Evolutionary conservation across 2,329 filamentous ascomycete species (phyloP).

Genomic region (Penicillium sp.): DNA sequence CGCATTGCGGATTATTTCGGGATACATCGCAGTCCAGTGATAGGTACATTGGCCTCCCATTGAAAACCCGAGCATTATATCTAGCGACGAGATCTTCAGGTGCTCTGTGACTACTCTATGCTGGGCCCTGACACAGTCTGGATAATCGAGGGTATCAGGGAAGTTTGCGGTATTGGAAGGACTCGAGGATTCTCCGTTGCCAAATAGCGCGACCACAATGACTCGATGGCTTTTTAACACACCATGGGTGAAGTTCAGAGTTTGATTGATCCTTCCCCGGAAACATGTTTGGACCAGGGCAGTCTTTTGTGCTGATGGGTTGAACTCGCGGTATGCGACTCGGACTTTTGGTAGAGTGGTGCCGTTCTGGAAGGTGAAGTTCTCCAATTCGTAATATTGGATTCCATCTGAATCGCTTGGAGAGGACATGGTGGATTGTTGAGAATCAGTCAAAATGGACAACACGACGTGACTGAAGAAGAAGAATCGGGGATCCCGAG

Average conservation of each 20-base stretch:
- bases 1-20: slow-evolving; percentile 40
- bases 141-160: slow-evolving; percentile 42
- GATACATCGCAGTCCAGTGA: slow-evolving; percentile 50
- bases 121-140: slow-evolving; percentile 48
- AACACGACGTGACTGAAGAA: no score
- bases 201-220: slow-evolving; percentile 50
- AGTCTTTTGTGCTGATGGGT: slow-evolving; percentile 38
- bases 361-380: slow-evolving; percentile 43
- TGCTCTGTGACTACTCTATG: slow-evolving; percentile 40
- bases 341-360: slow-evolving; percentile 31
- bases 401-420: slow-evolving; percentile 26
- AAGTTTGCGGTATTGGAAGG: slow-evolving; percentile 49
- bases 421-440: neutral
- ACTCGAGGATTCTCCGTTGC: slow-evolving; percentile 51
- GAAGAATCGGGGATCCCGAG: neutral
- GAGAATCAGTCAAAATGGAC: neutral
- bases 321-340: slow-evolving; percentile 47
- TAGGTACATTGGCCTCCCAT: slow-evolving; percentile 55
- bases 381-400: slow-evolving; percentile 35
- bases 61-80: slow-evolving; percentile 50
- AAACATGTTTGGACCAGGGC: slow-evolving; percentile 58
- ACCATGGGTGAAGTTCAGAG: slow-evolving; percentile 49
- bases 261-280: slow-evolving; percentile 52
- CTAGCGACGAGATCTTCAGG: slow-evolving; percentile 35
- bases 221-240: slow-evolving; percentile 45